Evolutionary conservation across 352 stramenopile genomes (phyloP), one percentile per base, ranked within the genome.

Genomic region (Pythium aristosporum): DNA sequence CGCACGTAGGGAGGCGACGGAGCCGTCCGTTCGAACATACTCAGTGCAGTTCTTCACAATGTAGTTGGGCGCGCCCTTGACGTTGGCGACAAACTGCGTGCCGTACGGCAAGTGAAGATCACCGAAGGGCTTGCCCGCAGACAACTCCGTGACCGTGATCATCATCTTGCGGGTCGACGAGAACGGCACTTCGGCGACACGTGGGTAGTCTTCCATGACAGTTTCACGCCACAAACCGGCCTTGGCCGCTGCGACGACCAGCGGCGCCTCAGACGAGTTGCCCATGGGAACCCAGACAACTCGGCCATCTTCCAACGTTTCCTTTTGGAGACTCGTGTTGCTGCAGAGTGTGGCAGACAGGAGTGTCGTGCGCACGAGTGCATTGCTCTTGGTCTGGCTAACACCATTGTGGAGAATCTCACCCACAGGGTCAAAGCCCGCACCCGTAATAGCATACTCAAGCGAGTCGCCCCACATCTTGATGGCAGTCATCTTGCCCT

Each of bases 121-220:
- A 43, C 76, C 78, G 21, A 87, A 81, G 71, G 74, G 75, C 2
- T 63, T 65, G 3, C 41, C 72, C 20, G 61, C 42, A 10, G 79
- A 76, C 8, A 91, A 42, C 2, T 69, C 59, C 42, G 88, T 85
- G 21, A 91, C 77, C 2, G 82, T 91, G 46, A 91, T 72, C 96
- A 99, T 99, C 67, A 88, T 90, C 74, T 99, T 99, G 28, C 89
- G 82, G 10, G 97, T 91, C 18, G 92, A 98, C 23, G 75, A 96
- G 79, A 99, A 99, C 0, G 96, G 91, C 48, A 98, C 86, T 80
- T 98, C 94, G 15, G 86, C 81, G 0, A 92, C 39, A 13, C 96
- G 83, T n/a, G 79, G 83, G 77, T 81, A 91, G 67, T 82, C 76
- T 16, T 55, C 54, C 4, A 71, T 15, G 18, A 85, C 66, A 32